Base-by-base conservation (phyloP, 192 early-diverging fungal genomes). In the Endogone sp. region DNA sequence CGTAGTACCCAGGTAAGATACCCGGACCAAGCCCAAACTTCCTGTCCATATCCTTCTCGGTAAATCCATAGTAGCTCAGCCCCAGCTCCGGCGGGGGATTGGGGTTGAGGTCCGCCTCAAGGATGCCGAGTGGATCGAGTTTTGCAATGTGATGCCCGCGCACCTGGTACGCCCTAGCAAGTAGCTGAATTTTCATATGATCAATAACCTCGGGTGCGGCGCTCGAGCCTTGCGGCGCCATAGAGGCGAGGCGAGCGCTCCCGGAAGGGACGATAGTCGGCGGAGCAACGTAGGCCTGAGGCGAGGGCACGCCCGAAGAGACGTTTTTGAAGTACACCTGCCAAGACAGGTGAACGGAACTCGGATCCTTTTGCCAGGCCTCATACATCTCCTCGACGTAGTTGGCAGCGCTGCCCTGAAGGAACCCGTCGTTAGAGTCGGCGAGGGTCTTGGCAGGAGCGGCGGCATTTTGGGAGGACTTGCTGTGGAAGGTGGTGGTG, bases 311-410 rank as follows among this genome's bases (percentile, higher is more conserved):
- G 29, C 91, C 89, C 24, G 81, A 79, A 68, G 84, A 78, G 62
- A 93, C 84, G 77, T 91, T 91, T 75, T 86, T 88, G 76, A 99
- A 99, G 84, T 99, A 99, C 16, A 92, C 85, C 72, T 95, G 95
- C 97, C 97, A 99, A 62, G 94, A 96, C 55, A 92, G 81, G 77
- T 98, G 95, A 24, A 99, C 97, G 4, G 92, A 91, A 54, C 79
- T 81, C 16, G 97, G 96, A 68, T 99, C 93, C 71, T 84, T 85
- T 29, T 86, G 84, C 92, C 95, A 99, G 26, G 95, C 93, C 64
- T 84, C 81, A 85, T 96, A 98, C 95, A 98, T 98, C 60, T 95
- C 91, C 73, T 96, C 95, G 76, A 99, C 87, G 76, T 98, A 98
- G 61, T 82, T 79, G 27, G 91, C 89, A 56, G 92, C 89, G 67